phyloP scores from a whole-genome alignment of 371 early-diverging fungal genomes.

The Mortierella sp. region DNA sequence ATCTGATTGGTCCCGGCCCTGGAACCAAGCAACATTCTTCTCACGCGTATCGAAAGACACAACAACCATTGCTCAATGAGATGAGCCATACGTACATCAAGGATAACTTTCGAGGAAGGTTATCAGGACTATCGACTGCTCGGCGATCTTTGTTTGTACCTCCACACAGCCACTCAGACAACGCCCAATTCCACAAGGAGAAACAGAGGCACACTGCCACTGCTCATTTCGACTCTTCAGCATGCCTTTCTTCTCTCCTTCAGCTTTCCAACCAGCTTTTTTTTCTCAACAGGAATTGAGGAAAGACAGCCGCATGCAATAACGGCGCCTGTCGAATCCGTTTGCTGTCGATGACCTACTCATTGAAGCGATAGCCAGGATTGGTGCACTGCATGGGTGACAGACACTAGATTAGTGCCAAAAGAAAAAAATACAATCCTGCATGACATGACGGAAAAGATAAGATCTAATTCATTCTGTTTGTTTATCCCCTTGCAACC shows the following conservation, averaged over 20 bases:
- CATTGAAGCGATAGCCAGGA: background rate
- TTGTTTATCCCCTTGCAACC: background rate
- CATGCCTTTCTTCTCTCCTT: background rate
- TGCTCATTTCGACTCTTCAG: background rate
- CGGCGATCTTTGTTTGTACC: background rate
- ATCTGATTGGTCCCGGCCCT: conserved; percentile 30
- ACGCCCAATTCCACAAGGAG: background rate
- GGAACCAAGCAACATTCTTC: background rate
- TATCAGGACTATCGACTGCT: background rate
- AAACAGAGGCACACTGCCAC: background rate
- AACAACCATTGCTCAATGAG: background rate
- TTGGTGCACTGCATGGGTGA: background rate
- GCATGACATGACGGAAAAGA: conserved; percentile 9
- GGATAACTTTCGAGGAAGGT: no score
- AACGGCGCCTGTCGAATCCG: no score
- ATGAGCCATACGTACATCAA: background rate
- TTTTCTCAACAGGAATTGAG: background rate
- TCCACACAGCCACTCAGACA: conserved; percentile 8
- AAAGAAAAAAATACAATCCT: background rate
- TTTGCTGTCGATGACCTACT: background rate
- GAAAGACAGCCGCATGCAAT: background rate
- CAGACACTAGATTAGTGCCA: conserved; percentile 11
- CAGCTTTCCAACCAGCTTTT: background rate
- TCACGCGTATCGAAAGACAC: background rate
- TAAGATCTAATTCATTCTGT: conserved; percentile 1